These are phyloP conservation scores for Flaveria robusta DNA, from an alignment of 129 eudicot species.

Conservation along the genomic window DNA sequence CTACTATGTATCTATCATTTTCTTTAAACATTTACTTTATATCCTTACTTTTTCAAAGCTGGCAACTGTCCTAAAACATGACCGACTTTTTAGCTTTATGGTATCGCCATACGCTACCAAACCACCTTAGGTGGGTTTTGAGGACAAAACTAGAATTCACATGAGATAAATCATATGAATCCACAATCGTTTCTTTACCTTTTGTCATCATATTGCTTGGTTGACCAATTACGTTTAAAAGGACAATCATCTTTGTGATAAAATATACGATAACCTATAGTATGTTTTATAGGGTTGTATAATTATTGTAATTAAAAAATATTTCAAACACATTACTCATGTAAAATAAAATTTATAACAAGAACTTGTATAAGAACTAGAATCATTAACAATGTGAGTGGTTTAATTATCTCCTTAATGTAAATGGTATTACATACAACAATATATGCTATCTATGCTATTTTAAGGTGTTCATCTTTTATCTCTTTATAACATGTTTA, in stretches of 20 bases:
- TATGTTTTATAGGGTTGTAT: too few relatives aligned
- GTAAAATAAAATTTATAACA: neutral
- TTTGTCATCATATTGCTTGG: neutral
- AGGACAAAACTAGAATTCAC: too few relatives aligned
- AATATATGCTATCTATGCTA: neutral
- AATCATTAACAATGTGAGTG: too few relatives aligned
- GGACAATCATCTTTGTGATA: neutral
- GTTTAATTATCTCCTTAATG: neutral
- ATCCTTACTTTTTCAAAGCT: too few relatives aligned
- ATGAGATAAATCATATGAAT: neutral
- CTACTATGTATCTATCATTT: too few relatives aligned
- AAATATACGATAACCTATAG: neutral
- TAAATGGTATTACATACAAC: neutral
- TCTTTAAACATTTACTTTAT: too few relatives aligned
- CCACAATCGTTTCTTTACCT: too few relatives aligned
- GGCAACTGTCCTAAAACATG: too few relatives aligned
- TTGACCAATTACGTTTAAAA: neutral
- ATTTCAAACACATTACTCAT: neutral
- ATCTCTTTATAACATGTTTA: neutral
- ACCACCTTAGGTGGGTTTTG: too few relatives aligned
- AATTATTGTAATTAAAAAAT: neutral
- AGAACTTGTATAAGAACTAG: neutral
- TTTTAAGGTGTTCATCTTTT: slow-evolving; percentile 28
- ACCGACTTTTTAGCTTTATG: too few relatives aligned
- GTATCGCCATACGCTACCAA: too few relatives aligned